These are phyloP conservation scores for Infundibulicybe gibba DNA, from an alignment of 768 basidiomycete genomes.

Conservation along the genomic window DNA sequence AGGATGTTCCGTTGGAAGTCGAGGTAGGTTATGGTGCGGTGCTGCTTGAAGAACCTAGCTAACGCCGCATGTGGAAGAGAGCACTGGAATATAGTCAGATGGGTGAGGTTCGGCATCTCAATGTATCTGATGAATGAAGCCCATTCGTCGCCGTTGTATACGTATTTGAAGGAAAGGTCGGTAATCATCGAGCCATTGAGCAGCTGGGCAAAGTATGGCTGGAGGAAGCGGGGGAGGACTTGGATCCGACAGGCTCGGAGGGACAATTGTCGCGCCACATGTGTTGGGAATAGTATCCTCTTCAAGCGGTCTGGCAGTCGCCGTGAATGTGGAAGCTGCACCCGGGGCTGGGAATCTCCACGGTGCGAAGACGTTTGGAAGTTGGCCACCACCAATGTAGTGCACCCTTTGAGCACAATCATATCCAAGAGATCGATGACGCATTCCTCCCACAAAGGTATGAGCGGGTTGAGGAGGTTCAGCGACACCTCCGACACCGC, in stretches of 20 bases:
- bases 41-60: neutral
- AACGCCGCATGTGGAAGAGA: neutral
- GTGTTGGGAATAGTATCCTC: no score
- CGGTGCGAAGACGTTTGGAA: neutral
- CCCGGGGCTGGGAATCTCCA: neutral
- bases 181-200: slow-evolving; percentile 3
- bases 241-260: neutral
- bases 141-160: slow-evolving; percentile 2
- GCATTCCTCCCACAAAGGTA: neutral
- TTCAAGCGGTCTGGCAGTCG: no score
- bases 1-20: slow-evolving; percentile 2
- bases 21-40: slow-evolving; percentile 1
- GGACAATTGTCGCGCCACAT: no score
- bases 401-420: slow-evolving; percentile 1
- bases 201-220: neutral
- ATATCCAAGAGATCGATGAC: slow-evolving; percentile 1
- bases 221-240: slow-evolving; percentile 2
- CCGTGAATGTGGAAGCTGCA: neutral
- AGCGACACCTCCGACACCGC: neutral
- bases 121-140: neutral
- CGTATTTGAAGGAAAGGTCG: slow-evolving; percentile 1
- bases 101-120: neutral
- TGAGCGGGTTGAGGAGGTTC: slow-evolving; percentile 1
- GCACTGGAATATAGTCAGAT: slow-evolving; percentile 1
- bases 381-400: neutral